These are phyloP conservation scores for Blastomyces emzantsi DNA, from an alignment of 2,329 filamentous ascomycete species.

Conservation along the genomic window DNA sequence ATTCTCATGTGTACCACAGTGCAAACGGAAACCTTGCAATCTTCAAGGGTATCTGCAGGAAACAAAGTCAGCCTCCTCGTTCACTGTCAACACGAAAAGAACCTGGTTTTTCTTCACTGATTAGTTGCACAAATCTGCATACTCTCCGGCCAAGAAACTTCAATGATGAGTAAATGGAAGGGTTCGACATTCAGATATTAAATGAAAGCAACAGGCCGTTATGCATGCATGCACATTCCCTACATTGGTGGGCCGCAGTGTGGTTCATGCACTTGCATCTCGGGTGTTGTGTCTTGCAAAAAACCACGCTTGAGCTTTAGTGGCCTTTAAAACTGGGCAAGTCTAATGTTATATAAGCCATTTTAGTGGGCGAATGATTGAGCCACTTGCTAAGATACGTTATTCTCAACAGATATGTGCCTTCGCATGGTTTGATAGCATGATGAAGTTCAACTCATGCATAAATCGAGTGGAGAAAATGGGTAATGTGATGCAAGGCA, in stretches of 20 bases:
- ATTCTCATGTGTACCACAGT: not conserved
- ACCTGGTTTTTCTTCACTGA: not conserved
- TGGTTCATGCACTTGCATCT: not conserved
- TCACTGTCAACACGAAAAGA: not conserved
- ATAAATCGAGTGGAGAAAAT: not conserved
- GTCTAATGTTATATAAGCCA: not conserved
- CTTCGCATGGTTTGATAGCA: not conserved
- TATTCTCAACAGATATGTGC: not conserved
- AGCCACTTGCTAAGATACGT: not conserved
- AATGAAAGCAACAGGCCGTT: not conserved
- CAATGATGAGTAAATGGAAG: too few relatives aligned
- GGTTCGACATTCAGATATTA: not conserved
- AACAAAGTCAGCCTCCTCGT: not conserved
- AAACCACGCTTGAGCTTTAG: not conserved
- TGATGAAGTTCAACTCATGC: not conserved
- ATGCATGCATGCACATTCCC: not conserved
- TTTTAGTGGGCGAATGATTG: not conserved
- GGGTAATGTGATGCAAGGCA: not conserved
- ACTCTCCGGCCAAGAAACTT: not conserved
- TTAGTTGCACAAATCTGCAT: not conserved
- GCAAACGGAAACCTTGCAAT: not conserved
- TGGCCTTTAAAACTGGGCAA: not conserved
- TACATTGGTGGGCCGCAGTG: not conserved
- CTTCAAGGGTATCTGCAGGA: not conserved
- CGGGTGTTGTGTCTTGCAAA: not conserved